phyloP scores from a whole-genome alignment of 495 filamentous ascomycete species.

The Venustampulla echinocandica region DNA sequence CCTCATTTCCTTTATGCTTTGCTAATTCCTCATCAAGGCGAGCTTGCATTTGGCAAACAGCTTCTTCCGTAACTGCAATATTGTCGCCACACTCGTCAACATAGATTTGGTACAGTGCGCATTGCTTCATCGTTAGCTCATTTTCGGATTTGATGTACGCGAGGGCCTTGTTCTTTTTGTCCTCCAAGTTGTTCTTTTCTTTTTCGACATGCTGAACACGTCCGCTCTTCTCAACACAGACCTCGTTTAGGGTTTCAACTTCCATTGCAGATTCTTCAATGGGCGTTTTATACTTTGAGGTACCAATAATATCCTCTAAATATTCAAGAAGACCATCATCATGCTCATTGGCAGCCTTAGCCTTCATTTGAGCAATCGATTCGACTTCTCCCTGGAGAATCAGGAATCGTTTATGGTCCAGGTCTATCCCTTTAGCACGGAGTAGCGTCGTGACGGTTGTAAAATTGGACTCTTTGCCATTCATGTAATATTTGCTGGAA shows the following conservation, averaged over 20 bases:
- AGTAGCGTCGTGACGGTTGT: constrained; percentile 84
- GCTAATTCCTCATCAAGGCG: constrained; percentile 82
- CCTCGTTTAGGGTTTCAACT: constrained; percentile 85
- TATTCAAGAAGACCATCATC: constrained; percentile 96
- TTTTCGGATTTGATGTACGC: constrained; percentile 88
- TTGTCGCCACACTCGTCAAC: constrained; percentile 82
- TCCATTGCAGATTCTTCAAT: constrained; percentile 89
- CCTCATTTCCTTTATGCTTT: constrained; percentile 84
- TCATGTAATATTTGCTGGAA: constrained; percentile 95
- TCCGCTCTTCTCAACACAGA: constrained; percentile 86
- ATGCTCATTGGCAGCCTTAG: constrained; percentile 87
- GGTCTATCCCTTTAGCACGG: constrained; percentile 78
- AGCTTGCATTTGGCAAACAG: constrained; percentile 80
- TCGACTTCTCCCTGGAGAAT: constrained; percentile 98
- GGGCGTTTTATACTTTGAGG: constrained; percentile 91
- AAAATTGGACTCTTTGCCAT: constrained; percentile 78
- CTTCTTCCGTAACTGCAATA: constrained; percentile 79
- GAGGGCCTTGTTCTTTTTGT: constrained; percentile 92
- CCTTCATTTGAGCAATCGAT: constrained; percentile 98
- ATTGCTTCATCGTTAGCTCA: constrained; percentile 80
- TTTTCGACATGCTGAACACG: constrained; percentile 98
- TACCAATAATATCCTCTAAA: constrained; percentile 96
- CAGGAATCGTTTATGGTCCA: constrained; percentile 96
- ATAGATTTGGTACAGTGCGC: constrained; percentile 83
- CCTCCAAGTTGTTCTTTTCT: constrained; percentile 82